phyloP scores from a whole-genome alignment of 1,284 basidiomycete genomes.

The Pseudozyma hubeiensis region DNA sequence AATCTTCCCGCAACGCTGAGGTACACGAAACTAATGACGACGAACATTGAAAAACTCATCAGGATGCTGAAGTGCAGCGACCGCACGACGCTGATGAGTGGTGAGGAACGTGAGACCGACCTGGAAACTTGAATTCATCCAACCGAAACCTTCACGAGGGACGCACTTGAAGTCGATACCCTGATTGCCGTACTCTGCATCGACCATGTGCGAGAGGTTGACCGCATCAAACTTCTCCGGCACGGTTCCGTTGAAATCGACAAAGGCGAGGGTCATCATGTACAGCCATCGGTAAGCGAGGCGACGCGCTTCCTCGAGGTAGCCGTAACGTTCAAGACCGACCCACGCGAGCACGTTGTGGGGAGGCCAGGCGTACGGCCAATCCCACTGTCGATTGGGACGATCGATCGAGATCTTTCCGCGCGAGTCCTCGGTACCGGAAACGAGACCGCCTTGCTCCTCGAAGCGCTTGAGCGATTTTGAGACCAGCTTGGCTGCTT shows the following conservation, averaged over 20 bases:
- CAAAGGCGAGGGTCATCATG: conserved; percentile 74
- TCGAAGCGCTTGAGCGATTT: conserved; percentile 94
- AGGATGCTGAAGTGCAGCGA: conserved; percentile 89
- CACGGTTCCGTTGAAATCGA: conserved; percentile 94
- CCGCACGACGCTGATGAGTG: conserved; percentile 90
- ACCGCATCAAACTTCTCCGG: conserved; percentile 99
- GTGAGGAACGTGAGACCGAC: conserved; percentile 93
- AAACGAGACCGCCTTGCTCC: conserved; percentile 92
- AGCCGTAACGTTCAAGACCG: conserved; percentile 94
- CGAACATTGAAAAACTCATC: conserved; percentile 80
- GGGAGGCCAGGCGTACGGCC: conserved; percentile 80
- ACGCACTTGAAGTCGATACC: conserved; percentile 90
- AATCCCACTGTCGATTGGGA: conserved; percentile 97
- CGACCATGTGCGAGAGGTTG: conserved; percentile 90
- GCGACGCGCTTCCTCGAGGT: conserved; percentile 90
- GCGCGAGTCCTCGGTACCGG: conserved; percentile 94
- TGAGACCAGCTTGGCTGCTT: conserved; percentile 89
- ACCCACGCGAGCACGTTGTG: conserved; percentile 84
- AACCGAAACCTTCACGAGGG: conserved; percentile 95
- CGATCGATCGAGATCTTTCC: conserved; percentile 93
- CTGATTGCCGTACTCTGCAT: conserved; percentile 98
- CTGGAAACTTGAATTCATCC: conserved; percentile 77
- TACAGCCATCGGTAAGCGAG: conserved; percentile 95
- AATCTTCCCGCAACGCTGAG: neutral
- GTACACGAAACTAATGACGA: conserved; percentile 14